Percentiles rank a stretch among this genome's conserved stretches.
Conservation (phyloP, 768 basidiomycete species). For the Floccularia luteovirens region DNA sequence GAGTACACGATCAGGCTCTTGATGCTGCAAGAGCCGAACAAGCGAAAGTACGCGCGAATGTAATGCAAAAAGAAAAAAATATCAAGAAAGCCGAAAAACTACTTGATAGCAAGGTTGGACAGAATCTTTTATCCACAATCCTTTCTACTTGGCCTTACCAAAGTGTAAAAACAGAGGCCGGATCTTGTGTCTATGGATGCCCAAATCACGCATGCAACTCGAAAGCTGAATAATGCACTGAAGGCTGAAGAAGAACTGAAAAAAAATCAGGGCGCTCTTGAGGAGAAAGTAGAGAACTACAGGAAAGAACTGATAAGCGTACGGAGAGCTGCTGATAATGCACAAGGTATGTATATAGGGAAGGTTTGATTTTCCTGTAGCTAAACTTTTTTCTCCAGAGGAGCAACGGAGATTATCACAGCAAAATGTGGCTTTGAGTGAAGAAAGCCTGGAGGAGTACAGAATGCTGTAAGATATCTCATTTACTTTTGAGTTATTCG, state of each 20-base stretch:
- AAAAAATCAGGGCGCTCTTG: conserved; percentile 39
- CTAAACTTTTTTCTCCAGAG: conserved; percentile 34
- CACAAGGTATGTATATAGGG: conserved; percentile 50
- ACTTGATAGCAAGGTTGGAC: conserved; percentile 69
- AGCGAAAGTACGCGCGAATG: conserved; percentile 64
- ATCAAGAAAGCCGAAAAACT: conserved; percentile 91
- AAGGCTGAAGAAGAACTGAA: conserved; percentile 55
- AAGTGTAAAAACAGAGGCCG: conserved; percentile 54
- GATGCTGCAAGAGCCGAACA: conserved; percentile 73
- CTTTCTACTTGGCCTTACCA: conserved; percentile 1
- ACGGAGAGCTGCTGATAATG: conserved; percentile 62
- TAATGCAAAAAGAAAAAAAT: conserved; percentile 78
- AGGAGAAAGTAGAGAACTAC: conserved; percentile 45
- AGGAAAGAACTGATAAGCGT: conserved; percentile 63
- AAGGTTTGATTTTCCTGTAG: not conserved
- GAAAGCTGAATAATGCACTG: conserved; percentile 68
- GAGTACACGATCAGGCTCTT: conserved; percentile 60
- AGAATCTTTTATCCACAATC: not conserved
- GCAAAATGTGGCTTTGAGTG: conserved; percentile 70
- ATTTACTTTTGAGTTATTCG: not conserved
- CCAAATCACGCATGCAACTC: conserved; percentile 78
- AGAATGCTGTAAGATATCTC: conserved; percentile 52
- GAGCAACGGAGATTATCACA: conserved; percentile 66
- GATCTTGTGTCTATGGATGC: conserved; percentile 79
- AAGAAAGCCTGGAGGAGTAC: conserved; percentile 86